Conservation (phyloP, 169 alveolate species). For the Eimeria tenella region DNA sequence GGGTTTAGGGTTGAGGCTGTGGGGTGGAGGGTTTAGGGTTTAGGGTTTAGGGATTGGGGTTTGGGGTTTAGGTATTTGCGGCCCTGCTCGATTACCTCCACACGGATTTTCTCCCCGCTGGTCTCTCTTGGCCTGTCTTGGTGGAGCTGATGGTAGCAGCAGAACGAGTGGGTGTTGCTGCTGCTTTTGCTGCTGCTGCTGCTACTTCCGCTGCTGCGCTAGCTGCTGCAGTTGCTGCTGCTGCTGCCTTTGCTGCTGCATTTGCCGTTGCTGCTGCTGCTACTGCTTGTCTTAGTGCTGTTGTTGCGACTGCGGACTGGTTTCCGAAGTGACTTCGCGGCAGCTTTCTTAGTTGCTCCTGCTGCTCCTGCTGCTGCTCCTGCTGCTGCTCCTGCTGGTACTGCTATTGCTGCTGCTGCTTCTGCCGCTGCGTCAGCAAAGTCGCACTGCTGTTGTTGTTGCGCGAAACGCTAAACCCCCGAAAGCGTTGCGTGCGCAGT, state of each 20-base stretch:
- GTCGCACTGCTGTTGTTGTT: no score
- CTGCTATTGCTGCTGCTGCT: not conserved
- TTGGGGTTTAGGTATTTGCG: slow-evolving; percentile 78
- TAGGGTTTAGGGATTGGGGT: not conserved
- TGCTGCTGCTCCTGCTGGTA: not conserved
- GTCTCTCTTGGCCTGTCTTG: slow-evolving; percentile 77
- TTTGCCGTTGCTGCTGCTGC: not conserved
- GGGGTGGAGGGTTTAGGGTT: not conserved
- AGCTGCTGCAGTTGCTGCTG: not conserved
- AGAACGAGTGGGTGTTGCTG: slow-evolving; percentile 79
- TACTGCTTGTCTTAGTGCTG: not conserved
- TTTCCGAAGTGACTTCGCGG: not conserved
- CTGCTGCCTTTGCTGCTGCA: slow-evolving; percentile 1
- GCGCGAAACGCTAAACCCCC: no score
- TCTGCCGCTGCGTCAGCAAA: not conserved
- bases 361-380: not conserved
- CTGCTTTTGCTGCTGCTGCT: slow-evolving; percentile 7
- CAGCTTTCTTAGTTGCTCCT: not conserved
- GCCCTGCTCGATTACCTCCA: slow-evolving; percentile 86
- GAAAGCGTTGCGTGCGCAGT: no score
- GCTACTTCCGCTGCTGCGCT: slow-evolving; percentile 1
- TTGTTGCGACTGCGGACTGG: not conserved
- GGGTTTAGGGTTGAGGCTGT: not conserved
- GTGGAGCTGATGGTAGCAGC: slow-evolving; percentile 87
- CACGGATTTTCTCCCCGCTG: slow-evolving; percentile 85